Evolutionary conservation across 352 stramenopile species (phyloP).

Genomic region (Globisporangium uncinulatum): DNA sequence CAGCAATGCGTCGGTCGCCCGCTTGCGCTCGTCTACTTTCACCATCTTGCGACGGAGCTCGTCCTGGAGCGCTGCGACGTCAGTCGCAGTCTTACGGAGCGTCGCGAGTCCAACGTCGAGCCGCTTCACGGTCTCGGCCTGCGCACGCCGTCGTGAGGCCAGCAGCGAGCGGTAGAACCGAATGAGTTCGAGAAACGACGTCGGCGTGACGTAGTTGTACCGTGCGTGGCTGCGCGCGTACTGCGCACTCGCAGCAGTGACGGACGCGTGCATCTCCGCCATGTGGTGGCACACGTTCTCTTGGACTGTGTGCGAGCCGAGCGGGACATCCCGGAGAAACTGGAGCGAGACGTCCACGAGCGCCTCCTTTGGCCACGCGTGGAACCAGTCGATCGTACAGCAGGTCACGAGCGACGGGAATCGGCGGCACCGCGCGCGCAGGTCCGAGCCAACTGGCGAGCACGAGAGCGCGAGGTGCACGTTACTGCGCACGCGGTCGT

Average conservation of each 20-base stretch:
- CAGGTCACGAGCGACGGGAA: constrained; percentile 74
- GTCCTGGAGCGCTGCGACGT: constrained; percentile 75
- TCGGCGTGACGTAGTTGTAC: constrained; percentile 92
- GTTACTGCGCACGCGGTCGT: constrained; percentile 82
- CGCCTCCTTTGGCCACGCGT: constrained; percentile 86
- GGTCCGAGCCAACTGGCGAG: constrained; percentile 67
- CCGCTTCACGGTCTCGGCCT: constrained; percentile 62
- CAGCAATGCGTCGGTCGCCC: constrained; percentile 78
- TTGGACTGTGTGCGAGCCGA: constrained; percentile 62
- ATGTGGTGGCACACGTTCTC: constrained; percentile 93
- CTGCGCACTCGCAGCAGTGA: constrained; percentile 65
- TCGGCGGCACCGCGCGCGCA: constrained; percentile 72
- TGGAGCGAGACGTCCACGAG: constrained; percentile 82
- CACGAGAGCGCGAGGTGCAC: constrained; percentile 85
- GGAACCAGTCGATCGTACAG: constrained; percentile 88
- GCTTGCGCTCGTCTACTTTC: constrained; percentile 89
- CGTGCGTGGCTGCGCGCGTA: constrained; percentile 74
- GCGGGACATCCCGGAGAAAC: constrained; percentile 76
- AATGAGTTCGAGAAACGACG: constrained; percentile 91
- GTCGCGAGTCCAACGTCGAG: constrained; percentile 82
- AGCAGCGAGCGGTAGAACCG: constrained; percentile 88
- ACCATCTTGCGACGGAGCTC: constrained; percentile 87
- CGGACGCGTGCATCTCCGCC: constrained; percentile 87
- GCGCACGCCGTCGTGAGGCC: constrained; percentile 38
- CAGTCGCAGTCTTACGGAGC: constrained; percentile 72